These are phyloP conservation scores for Aspergillus eucalypticola DNA, from an alignment of 2,329 filamentous ascomycete genomes.

Conservation along the genomic window DNA sequence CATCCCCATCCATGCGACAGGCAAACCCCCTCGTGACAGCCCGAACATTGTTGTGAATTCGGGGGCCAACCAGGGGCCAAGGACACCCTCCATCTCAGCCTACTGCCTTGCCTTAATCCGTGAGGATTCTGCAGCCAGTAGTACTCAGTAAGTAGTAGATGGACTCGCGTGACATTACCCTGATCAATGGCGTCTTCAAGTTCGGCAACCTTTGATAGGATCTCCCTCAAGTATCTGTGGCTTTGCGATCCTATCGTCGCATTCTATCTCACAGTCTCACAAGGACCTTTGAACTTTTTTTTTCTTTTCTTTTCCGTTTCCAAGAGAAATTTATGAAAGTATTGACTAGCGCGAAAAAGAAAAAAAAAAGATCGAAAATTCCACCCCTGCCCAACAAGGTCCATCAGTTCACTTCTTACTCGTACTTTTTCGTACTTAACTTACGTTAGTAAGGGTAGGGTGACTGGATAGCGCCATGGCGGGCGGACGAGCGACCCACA, in stretches of 20 bases:
- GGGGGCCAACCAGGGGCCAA: slow-evolving; percentile 14
- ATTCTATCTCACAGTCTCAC: too few relatives aligned
- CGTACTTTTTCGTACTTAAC: slow-evolving; percentile 3
- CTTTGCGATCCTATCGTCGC: neutral
- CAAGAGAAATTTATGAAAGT: too few relatives aligned
- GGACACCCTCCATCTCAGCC: slow-evolving; percentile 13
- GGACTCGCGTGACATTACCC: neutral
- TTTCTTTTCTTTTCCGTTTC: too few relatives aligned
- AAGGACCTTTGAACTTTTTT: too few relatives aligned
- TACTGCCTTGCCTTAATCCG: neutral
- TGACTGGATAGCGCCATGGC: slow-evolving; percentile 3
- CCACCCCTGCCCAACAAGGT: neutral
- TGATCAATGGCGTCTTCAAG: neutral
- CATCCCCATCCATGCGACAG: slow-evolving; percentile 15
- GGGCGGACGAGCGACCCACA: slow-evolving; percentile 1
- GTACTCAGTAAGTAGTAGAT: neutral
- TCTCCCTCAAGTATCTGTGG: neutral
- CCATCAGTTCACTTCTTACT: neutral
- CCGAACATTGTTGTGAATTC: slow-evolving; percentile 2
- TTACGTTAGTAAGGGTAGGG: neutral
- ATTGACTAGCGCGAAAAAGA: neutral
- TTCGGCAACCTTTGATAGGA: neutral
- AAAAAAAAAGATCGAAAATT: neutral
- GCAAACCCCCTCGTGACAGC: slow-evolving; percentile 17
- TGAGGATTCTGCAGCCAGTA: neutral